Base-by-base conservation (phyloP, 192 early-diverging fungal species). In the Linderina pennispora region DNA sequence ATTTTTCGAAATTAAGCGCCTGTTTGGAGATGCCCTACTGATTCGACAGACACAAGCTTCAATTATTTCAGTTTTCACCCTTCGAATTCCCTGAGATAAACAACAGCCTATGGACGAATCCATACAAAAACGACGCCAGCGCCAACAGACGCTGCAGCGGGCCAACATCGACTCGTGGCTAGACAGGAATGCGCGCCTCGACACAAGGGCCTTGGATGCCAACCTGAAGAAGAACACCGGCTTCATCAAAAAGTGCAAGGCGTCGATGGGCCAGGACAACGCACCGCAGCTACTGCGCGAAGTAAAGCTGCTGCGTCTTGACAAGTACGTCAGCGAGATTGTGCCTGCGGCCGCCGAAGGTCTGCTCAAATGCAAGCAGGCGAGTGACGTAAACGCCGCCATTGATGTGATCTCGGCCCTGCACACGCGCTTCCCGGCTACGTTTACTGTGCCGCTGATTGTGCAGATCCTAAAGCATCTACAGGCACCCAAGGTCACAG, bases 211-310 rank as follows among this genome's bases (percentile, higher is more conserved):
- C 14, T 48, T 98, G 15, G 97, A 99, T 54, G 85, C 89, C 43
- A 95, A 89, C 67, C 90, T 99, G 38, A 99, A 98, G 61, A 97
- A 97, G 76, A 97, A 97, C 67, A 92, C 89, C 4, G 80, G 84
- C 13, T 98, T 99, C 58, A 89, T 96, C 46, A 90, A 90, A 58
- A 94, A 94, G 50, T 98, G 76, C 79, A 89, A 82, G 49, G 62
- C 76, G 16, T 85, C 76, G 59, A 76, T 80, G 51, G 76, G 72
- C 48, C 86, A 68, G 26, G 89, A 85, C 49, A 80, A 48, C 31
- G 58, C 57, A 0, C 65, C 55, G 23, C 89, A 88, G 55, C 74
- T 94, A 17, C 48, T 91, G 25, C 79, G 85, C 17, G 92, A 96
- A 48, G 79, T 94, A 21, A 75, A 75, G 24, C 77, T 83, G 36